phyloP scores from a whole-genome alignment of 768 basidiomycete species.

The Tulasnella sp. region DNA sequence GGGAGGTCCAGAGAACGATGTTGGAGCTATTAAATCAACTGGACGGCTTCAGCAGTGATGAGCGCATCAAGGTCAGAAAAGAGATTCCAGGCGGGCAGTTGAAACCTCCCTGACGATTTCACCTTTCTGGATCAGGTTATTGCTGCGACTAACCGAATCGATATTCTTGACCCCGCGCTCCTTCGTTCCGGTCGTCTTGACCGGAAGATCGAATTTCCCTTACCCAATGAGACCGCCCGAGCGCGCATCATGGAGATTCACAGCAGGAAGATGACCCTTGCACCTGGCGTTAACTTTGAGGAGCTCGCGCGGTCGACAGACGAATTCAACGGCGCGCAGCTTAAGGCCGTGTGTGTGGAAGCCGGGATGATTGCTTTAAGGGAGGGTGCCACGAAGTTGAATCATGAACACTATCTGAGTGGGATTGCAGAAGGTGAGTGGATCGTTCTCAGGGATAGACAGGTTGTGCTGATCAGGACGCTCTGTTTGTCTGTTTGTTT shows the following conservation, averaged over 20 bases:
- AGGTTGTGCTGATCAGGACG: constrained; percentile 22
- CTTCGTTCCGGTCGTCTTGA: constrained; percentile 96
- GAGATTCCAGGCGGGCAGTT: not conserved
- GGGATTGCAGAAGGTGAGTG: constrained; percentile 76
- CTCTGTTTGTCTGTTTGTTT: constrained; percentile 24
- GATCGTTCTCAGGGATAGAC: not conserved
- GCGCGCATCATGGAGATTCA: constrained; percentile 95
- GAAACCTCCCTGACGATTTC: constrained; percentile 2
- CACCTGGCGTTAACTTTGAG: constrained; percentile 86
- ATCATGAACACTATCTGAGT: constrained; percentile 92
- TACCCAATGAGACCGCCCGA: constrained; percentile 93
- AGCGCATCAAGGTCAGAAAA: constrained; percentile 78
- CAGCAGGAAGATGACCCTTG: constrained; percentile 88
- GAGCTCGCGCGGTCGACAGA: constrained; percentile 95
- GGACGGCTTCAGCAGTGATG: constrained; percentile 94
- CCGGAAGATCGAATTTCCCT: constrained; percentile 96
- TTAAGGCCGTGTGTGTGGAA: constrained; percentile 98
- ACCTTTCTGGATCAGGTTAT: constrained; percentile 55
- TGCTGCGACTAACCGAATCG: constrained; percentile 96
- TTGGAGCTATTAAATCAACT: constrained; percentile 95
- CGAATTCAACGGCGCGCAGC: constrained; percentile 94
- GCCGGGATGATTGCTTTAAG: constrained; percentile 97
- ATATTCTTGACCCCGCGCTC: constrained; percentile 96
- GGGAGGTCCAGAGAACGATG: constrained; percentile 99
- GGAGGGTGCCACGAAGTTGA: constrained; percentile 79